These are phyloP conservation scores for Entrophospora sp. DNA, from an alignment of 192 early-diverging fungal genomes.

Conservation along the genomic window DNA sequence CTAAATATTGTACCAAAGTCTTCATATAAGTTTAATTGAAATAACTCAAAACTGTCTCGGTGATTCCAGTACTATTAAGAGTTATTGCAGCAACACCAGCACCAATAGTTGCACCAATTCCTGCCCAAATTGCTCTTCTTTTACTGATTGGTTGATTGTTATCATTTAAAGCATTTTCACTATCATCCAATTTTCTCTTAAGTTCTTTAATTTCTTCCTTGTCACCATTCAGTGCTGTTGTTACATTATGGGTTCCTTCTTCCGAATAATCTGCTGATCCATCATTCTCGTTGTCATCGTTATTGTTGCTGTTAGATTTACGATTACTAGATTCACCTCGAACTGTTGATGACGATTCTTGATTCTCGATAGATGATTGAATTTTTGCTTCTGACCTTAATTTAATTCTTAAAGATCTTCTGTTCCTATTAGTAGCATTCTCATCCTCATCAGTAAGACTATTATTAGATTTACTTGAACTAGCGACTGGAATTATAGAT, in stretches of 20 bases:
- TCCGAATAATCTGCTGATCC: no score
- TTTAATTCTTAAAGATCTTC: not conserved
- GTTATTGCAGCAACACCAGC: conserved; percentile 2
- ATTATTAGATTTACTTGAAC: no score
- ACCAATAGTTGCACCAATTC: conserved; percentile 7
- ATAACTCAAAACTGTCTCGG: not conserved
- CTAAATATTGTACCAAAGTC: no score
- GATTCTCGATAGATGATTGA: not conserved
- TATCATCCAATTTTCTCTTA: conserved; percentile 13
- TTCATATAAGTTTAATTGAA: no score
- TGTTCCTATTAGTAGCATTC: not conserved
- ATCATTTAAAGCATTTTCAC: not conserved
- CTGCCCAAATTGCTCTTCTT: conserved; percentile 9
- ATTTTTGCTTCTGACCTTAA: not conserved
- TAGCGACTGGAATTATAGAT: no score
- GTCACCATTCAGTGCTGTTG: no score
- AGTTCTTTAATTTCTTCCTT: conserved; percentile 18
- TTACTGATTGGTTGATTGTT: conserved; percentile 3
- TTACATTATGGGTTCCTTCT: no score
- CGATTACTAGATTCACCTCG: not conserved
- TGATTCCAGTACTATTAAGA: not conserved
- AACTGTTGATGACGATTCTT: not conserved
- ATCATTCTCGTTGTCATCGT: not conserved
- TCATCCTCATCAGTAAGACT: not conserved
- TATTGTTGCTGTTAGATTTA: not conserved